Conservation (phyloP, 2,329 filamentous ascomycete species). For the Trichoderma afroharzianum region DNA sequence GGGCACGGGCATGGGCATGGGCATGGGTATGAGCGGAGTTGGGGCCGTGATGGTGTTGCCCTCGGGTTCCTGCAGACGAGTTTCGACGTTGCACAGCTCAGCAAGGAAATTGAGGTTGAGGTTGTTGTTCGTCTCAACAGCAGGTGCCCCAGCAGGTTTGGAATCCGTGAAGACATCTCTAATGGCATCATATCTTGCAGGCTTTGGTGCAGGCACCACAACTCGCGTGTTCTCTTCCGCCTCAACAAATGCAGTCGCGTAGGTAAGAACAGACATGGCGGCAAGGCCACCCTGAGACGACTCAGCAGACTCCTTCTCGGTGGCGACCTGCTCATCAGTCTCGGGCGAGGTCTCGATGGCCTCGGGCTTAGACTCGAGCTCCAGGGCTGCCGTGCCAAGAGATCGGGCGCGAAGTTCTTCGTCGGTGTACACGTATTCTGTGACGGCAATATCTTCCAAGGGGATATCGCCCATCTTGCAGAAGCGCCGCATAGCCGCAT, state of each 20-base stretch:
- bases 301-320: conserved; percentile 23
- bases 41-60: conserved; percentile 11
- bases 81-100: conserved; percentile 33
- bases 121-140: conserved; percentile 23
- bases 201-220: conserved; percentile 28
- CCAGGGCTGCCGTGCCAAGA: conserved; percentile 34
- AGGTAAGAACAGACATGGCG: conserved; percentile 30
- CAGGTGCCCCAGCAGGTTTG: conserved; percentile 29
- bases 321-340: conserved; percentile 25
- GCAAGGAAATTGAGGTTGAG: conserved; percentile 34
- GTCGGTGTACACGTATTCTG: conserved; percentile 33
- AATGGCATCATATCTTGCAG: conserved; percentile 36
- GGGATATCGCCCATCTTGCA: conserved; percentile 36
- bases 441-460: conserved; percentile 31
- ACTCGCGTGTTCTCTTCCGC: conserved; percentile 28
- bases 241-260: conserved; percentile 31
- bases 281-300: conserved; percentile 26
- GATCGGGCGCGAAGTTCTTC: conserved; percentile 34
- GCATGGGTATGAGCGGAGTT: not conserved
- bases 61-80: conserved; percentile 24
- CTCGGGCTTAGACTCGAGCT: conserved; percentile 31
- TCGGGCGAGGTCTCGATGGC: conserved; percentile 28
- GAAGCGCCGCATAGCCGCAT: conserved; percentile 34
- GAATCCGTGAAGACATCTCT: conserved; percentile 41
- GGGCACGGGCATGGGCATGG: not conserved